Evolutionary conservation across 805 yeast species (phyloP), one percentile per base, ranked within the genome.

Genomic region (Ogataea methylovora): DNA sequence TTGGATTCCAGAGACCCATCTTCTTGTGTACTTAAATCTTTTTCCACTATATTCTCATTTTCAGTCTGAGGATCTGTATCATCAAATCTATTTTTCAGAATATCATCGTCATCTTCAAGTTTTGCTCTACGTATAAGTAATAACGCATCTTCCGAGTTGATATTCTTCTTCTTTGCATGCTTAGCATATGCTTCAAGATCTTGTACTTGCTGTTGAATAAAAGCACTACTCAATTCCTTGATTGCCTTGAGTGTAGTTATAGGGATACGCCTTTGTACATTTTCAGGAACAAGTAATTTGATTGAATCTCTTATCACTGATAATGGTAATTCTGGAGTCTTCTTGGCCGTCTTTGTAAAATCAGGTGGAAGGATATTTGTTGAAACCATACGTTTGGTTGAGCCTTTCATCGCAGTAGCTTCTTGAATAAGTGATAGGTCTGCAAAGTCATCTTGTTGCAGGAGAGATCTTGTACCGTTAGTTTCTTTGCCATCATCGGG

Each of bases 121-220:
- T 51, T 39, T 29, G 44, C 44, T 16, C 69, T 42, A 32, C 54
- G 54, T 39, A 63, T 43, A 21, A 55, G 43, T 18, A 65, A 43
- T 22, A 56, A 40, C 6, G 59, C 57, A 41, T 65, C 69, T 21
- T 51, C 53, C 15, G 49, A 49, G 24, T 45, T 49, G 11, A 63
- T 52, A 6, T 42, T 43, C 17, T 52, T 45, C 10, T 59, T 42
- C 14, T 51, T 46, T 14, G 50, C 41, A 39, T 61, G 66, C 12
- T 38, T 43, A 2, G 65, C 61, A 40, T 56, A 60, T 4, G 58
- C 52, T 15, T 49, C 41, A 30, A 65, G 45, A 38, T 65, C 68
- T 0, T 33, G 37, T 41, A 60, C 36, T 36, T 65, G 57, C 16
- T 58, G 60, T 17, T 44, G 39, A 27, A 66, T 46, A 30, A 67